Base-by-base conservation (phyloP, 495 filamentous ascomycete species). In the Annulohypoxylon nitens region DNA sequence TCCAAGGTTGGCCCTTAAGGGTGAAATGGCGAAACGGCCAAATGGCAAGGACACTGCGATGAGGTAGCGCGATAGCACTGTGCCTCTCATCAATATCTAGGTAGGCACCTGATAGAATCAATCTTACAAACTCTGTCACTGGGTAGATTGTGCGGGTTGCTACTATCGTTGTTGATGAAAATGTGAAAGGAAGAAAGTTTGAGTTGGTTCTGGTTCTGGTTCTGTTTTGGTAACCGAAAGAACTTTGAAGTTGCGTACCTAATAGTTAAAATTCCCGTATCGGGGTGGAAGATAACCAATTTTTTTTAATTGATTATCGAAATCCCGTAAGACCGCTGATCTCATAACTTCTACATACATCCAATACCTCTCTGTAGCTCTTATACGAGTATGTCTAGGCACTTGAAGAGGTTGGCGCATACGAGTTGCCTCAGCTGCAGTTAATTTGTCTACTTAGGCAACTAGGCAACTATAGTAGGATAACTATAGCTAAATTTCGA, bases 241-340 rank as follows among this genome's bases (percentile, higher is more conserved):
- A 47, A 47, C 43, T 63, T 43, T 41, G 51, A 48, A 14, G 54
- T 67, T 18, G 39, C n/a, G 51, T 6, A 6, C 30, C 30, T 6
- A 30, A 6, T 59, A 50, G 39, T 66, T 23, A 25, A 57, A 66
- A 58, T 66, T 30, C 30, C 30, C 30, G 30, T 30, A 30, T 30
- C 30, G 30, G 30, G 30, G 30, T 30, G 1, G 30, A 30, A 30
- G 30, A 30, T 30, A 30, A 30, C 30, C 30, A 6, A 6, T 30
- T 30, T 30, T 30, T 30, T 30, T 30, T 30, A 6, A 30, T 30
- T 30, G 30, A 6, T 30, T 30, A 30, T 30, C 30, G 30, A 30
- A 30, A 30, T 30, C 30, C 30, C 30, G 30, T 30, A 30, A 30
- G 30, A 23, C 20, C 20, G 20, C 20, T 23, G 1, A 30, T 30